Evolutionary conservation across 2,329 filamentous ascomycete genomes (phyloP), one percentile per base, ranked within the genome.

Genomic region (Boeremia exigua): DNA sequence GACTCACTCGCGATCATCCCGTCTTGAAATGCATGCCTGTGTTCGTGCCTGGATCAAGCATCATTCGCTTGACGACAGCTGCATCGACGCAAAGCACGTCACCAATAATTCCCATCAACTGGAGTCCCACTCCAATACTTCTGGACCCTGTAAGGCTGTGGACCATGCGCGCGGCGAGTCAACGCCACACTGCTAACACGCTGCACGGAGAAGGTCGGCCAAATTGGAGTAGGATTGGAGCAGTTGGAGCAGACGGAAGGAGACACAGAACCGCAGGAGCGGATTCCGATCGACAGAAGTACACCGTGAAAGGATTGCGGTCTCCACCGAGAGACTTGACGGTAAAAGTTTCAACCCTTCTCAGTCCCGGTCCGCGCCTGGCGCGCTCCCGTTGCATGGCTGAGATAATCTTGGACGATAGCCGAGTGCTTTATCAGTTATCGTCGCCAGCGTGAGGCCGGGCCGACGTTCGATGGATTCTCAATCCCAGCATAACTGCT

Each of bases 181-280:
- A 29, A 25, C n/a, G 10, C 4, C n/a, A 27, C 5, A 23, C n/a
- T 17, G 17, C 38, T 10, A 7, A 37, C 27, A 30, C 30, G 6
- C 33, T 40, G 27, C 27, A 33, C 51, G 51, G 51, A 48, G 27
- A 12, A 48, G 29, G 25, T 54, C 51, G 51, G 51, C 51, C 51
- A 48, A 44, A 11, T 23, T 28, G 33, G 27, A 34, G 38, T 23
- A 33, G 33, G 33, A 15, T 42, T 36, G 43, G 27, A 29, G 49
- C 25, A 42, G 11, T 54, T 54, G 43, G 30, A 48, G 42, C 36
- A 23, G 9, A 25, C 28, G 28, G 28, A 25, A 10, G 28, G 15
- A 25, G 44, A 28, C 14, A 30, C 29, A 15, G 8, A 30, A 30
- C 23, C 29, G n/a, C 10, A 10, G 19, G 25, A 14, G 25, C 4